These are phyloP conservation scores for Pyricularia sp. DNA, from an alignment of 2,329 filamentous ascomycete genomes.

Conservation along the genomic window DNA sequence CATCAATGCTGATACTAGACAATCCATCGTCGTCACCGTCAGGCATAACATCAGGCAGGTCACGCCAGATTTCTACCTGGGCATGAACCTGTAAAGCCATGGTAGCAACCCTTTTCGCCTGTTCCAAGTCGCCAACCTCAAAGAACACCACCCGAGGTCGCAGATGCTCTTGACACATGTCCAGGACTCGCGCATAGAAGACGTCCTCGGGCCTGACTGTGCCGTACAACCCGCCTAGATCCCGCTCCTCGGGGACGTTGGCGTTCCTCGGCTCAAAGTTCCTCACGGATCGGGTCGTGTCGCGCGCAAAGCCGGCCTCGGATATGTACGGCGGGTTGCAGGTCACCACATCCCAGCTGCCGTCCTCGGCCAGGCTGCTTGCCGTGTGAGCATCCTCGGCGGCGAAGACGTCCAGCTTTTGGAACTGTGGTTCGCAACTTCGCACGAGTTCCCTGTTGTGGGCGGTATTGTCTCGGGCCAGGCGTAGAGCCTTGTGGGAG, in stretches of 20 bases:
- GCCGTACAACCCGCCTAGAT: neutral
- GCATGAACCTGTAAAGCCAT: slow-evolving; percentile 27
- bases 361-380: neutral
- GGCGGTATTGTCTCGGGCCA: slow-evolving; percentile 56
- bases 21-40: slow-evolving; percentile 17
- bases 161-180: slow-evolving; percentile 36
- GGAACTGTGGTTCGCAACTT: slow-evolving; percentile 8
- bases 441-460: slow-evolving; percentile 32
- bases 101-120: slow-evolving; percentile 54
- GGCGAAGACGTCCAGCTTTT: slow-evolving; percentile 11
- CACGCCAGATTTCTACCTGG: slow-evolving; percentile 63
- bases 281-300: slow-evolving; percentile 65
- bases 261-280: slow-evolving; percentile 74
- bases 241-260: slow-evolving; percentile 46
- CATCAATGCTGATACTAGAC: slow-evolving; percentile 13
- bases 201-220: slow-evolving; percentile 30
- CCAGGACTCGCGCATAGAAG: slow-evolving; percentile 61
- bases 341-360: slow-evolving; percentile 56
- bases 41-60: slow-evolving; percentile 42
- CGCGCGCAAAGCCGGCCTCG: slow-evolving; percentile 45
- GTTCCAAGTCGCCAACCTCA: slow-evolving; percentile 61
- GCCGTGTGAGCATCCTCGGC: slow-evolving; percentile 6
- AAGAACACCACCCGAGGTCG: slow-evolving; percentile 50
- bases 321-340: slow-evolving; percentile 94
- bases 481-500: slow-evolving; percentile 50